Conservation (phyloP, 306 rosid species). For the Astragalus membranaceus region DNA sequence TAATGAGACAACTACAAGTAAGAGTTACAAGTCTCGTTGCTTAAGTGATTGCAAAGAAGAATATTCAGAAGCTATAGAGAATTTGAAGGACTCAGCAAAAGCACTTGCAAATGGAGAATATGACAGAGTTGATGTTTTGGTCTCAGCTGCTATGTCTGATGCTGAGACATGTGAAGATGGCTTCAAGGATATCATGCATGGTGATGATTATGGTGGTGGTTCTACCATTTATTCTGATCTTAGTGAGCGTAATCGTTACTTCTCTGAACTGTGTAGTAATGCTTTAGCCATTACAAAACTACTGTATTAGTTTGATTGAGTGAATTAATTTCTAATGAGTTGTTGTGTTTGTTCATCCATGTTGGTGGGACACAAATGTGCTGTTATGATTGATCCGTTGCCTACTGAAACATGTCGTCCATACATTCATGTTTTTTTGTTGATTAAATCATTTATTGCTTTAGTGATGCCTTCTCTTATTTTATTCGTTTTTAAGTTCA, state of each 20-base stretch:
- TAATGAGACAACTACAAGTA: background rate
- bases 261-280: slow-evolving; percentile 33
- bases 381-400: background rate
- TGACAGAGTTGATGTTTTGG: slow-evolving; percentile 4
- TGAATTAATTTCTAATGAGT: background rate
- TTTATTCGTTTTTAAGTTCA: too few relatives aligned
- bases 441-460: background rate
- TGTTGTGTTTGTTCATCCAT: background rate
- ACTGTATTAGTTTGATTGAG: slow-evolving; percentile 17
- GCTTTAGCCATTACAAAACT: slow-evolving; percentile 24
- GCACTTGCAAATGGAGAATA: slow-evolving; percentile 22
- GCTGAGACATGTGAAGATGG: slow-evolving; percentile 37
- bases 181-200: slow-evolving; percentile 7
- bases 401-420: background rate
- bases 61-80: slow-evolving; percentile 26
- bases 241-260: slow-evolving; percentile 11
- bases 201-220: background rate
- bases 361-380: background rate
- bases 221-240: background rate
- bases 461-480: background rate
- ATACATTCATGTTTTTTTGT: background rate
- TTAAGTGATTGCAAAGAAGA: slow-evolving; percentile 24
- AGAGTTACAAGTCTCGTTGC: background rate
- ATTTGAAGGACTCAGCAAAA: slow-evolving; percentile 12
- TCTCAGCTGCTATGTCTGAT: slow-evolving; percentile 36